Base-by-base conservation (phyloP, 371 early-diverging fungal species). In the Rhizopus stolonifer region DNA sequence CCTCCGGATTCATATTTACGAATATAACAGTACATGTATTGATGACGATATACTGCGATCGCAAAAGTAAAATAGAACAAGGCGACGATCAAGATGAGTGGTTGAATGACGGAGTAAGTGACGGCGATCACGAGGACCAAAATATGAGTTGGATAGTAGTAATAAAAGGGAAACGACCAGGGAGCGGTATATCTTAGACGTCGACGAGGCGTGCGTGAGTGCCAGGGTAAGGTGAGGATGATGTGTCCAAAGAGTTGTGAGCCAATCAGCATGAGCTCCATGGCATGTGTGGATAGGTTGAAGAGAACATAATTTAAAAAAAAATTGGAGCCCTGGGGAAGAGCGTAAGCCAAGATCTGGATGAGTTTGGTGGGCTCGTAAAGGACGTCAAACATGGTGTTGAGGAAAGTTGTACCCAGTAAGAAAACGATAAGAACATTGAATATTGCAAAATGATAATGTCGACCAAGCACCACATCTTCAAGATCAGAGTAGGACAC, bases 391-490 rank as follows among this genome's bases (percentile, higher is more conserved):
- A 86, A 54, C 55, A 93, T 59, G n/a, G 87, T 73, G 4, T 84
- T 75, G 53, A 89, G 79, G 48, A 93, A 81, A 0, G 92, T 89
- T 3, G 82, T 81, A 9, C 89, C 91, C n/a, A 94, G 68, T 10
- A 88, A 78, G 64, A 92, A 90, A 1, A 94, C 85, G 51, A 96
- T 76, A 38, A 96, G 61, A 1, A 95, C 87, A 69, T 94, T 96
- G 75, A 92, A 89, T n/a, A 95, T 77, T 34, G 87, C 86, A 64
- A 94, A 95, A 21, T 86, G 85, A 69, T 89, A 95, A 65, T 92
- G 92, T 52, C 91, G 85, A 34, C 79, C 70, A 32, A 85, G 70
- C 3, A 91, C 83, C 39, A 79, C 71, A 46, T 84, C 82, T 52
- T 84, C 89, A 9, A 88, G 61, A 22, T 75, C 79, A 0, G 84